Evolutionary conservation across 2,329 filamentous ascomycete genomes (phyloP).

Genomic region (Trichoderma hamatum): DNA sequence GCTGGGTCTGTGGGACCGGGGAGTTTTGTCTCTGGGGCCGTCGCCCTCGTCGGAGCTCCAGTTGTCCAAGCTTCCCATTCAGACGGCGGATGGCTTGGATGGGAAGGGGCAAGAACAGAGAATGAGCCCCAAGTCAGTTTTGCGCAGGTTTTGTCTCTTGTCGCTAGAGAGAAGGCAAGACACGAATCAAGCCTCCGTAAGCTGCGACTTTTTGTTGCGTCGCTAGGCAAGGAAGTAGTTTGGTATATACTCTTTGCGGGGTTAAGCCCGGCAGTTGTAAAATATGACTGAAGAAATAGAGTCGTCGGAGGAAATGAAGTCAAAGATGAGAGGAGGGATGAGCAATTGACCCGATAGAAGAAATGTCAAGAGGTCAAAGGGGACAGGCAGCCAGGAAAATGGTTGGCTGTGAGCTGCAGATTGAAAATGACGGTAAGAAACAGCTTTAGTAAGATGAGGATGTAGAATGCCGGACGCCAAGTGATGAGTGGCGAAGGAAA

Average conservation of each 20-base stretch:
- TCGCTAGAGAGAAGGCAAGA: not conserved
- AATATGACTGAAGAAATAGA: not conserved
- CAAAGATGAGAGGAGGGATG: not conserved
- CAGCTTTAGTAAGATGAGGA: not conserved
- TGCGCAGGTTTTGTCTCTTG: not conserved
- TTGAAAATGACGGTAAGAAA: not conserved
- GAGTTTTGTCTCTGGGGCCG: constrained; percentile 50
- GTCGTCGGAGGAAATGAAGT: not conserved
- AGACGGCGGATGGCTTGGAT: not conserved
- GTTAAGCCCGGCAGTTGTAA: not conserved
- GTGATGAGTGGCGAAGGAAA: not conserved
- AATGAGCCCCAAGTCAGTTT: not conserved
- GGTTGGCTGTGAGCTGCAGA: not conserved
- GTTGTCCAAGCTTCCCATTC: constrained; percentile 14
- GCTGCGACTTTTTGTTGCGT: not conserved
- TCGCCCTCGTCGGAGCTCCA: constrained; percentile 10
- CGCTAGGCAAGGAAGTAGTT: not conserved
- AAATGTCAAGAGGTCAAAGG: not conserved
- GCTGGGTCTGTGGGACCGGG: constrained; percentile 53
- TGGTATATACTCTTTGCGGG: not conserved
- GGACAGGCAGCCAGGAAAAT: not conserved
- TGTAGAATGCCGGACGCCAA: not conserved
- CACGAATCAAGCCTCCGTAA: not conserved
- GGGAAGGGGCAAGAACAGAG: not conserved
- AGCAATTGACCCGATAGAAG: not conserved